Evolutionary conservation across 306 rosid genomes (phyloP).

Genomic region (Purshia tridentata): DNA sequence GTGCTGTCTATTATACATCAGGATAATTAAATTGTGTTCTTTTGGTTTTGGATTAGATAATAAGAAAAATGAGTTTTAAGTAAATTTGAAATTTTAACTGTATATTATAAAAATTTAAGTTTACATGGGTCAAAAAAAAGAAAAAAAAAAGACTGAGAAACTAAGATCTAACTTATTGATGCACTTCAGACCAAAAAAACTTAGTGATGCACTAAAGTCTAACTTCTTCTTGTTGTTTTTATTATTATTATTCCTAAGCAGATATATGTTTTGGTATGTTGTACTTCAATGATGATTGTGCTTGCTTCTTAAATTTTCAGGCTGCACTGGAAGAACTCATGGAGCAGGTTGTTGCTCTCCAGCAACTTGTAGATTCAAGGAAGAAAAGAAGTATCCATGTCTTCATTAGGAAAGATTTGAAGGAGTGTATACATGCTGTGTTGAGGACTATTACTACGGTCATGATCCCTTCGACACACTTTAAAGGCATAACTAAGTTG

Average conservation of each 20-base stretch:
- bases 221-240: neutral
- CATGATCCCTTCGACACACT: conserved; percentile 66
- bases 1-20: neutral
- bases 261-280: neutral
- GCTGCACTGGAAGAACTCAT: conserved; percentile 55
- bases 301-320: conserved; percentile 40
- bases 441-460: conserved; percentile 46
- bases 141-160: neutral
- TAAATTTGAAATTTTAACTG: neutral
- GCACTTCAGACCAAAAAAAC: too few relatives aligned
- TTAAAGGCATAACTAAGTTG: conserved; percentile 58
- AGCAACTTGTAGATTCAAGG: conserved; percentile 60
- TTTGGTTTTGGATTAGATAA: neutral
- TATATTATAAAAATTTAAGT: neutral
- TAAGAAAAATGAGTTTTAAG: too few relatives aligned
- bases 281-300: neutral
- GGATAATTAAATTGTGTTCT: neutral
- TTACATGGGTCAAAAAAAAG: neutral
- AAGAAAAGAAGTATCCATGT: conserved; percentile 45
- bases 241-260: neutral
- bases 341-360: conserved; percentile 63
- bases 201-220: too few relatives aligned
- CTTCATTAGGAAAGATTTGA: conserved; percentile 55
- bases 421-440: conserved; percentile 56
- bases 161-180: neutral